phyloP scores from a whole-genome alignment of 192 early-diverging fungal species.

The Coemansia sp. region DNA sequence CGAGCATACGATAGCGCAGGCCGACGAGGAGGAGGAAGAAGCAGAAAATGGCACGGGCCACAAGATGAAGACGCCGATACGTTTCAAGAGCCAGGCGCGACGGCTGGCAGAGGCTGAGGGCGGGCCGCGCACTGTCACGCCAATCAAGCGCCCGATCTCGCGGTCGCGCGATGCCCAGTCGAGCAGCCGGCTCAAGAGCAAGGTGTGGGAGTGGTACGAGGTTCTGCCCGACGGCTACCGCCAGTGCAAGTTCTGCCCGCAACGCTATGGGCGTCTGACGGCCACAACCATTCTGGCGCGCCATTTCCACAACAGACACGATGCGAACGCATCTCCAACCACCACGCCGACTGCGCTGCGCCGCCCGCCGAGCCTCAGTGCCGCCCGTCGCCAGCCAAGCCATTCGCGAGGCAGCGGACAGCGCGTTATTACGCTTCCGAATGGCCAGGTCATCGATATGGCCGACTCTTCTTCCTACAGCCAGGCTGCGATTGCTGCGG shows the following conservation, averaged over 20 bases:
- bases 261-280: slow-evolving; percentile 50
- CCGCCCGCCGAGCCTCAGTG: neutral
- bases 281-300: slow-evolving; percentile 53
- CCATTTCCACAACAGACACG: slow-evolving; percentile 51
- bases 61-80: slow-evolving; percentile 13
- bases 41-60: neutral
- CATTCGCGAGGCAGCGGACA: slow-evolving; percentile 4
- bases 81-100: slow-evolving; percentile 20
- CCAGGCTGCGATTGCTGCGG: slow-evolving; percentile 39
- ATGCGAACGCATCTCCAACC: slow-evolving; percentile 20
- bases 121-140: slow-evolving; percentile 14
- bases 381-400: slow-evolving; percentile 2
- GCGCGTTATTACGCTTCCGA: slow-evolving; percentile 2
- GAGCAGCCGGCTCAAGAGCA: slow-evolving; percentile 49
- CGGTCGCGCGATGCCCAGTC: slow-evolving; percentile 18
- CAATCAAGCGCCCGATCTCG: slow-evolving; percentile 29
- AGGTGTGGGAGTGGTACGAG: slow-evolving; percentile 55
- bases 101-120: slow-evolving; percentile 14
- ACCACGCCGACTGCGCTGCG: slow-evolving; percentile 23
- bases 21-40: too few species aligned
- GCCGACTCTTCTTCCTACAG: slow-evolving; percentile 30
- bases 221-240: slow-evolving; percentile 43
- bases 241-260: slow-evolving; percentile 49
- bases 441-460: slow-evolving; percentile 18
- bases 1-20: slow-evolving; percentile 7